Base-by-base conservation (phyloP, 805 yeast genomes). In the Saccharomycopsis sp. region DNA sequence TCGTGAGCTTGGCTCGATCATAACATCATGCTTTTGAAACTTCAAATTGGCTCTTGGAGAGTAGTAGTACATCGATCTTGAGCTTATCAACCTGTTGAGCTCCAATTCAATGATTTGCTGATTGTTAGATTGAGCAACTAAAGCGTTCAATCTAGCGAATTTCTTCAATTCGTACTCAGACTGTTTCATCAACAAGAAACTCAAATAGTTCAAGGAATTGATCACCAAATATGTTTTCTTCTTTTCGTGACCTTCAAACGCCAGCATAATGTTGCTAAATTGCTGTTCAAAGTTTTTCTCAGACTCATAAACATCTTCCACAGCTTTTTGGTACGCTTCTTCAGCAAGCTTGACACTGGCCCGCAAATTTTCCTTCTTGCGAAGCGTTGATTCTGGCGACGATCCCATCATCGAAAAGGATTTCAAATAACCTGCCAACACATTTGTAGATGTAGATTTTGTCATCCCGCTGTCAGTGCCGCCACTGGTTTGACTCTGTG, bases 101-200 rank as follows among this genome's bases (percentile, higher is more conserved):
- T 47, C 48, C 30, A 31, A 30, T 6, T 37, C 38, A 16, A 47
- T 39, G 16, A 33, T 33, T 18, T 36, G 25, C 15, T n/a, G 31
- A 16, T 44, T 38, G 30, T 47, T 47, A 7, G 45, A 44, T 20
- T 41, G 31, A 6, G 43, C 21, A 10, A 47, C 38, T 17, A 44
- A 5, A 2, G 22, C 18, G 29, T 47, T 44, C 20, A 47, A 34
- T 30, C 23, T 41, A 3, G 32, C 26, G 27, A 39, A 45, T 23
- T 44, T 47, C 31, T 47, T 45, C n/a, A n/a, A 21, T 34, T 47
- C 50, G 30, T 41, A 47, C 34, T 47, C 48, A 9, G 50, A 40
- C 17, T 47, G 48, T 15, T 43, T 47, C 50, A 47, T 47, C 31
- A 47, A 25, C 10, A 47, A 31, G 36, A 44, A 47, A 10, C 41